phyloP scores from a whole-genome alignment of 805 yeast genomes.

The Vanderwaltozyma polyspora region DNA sequence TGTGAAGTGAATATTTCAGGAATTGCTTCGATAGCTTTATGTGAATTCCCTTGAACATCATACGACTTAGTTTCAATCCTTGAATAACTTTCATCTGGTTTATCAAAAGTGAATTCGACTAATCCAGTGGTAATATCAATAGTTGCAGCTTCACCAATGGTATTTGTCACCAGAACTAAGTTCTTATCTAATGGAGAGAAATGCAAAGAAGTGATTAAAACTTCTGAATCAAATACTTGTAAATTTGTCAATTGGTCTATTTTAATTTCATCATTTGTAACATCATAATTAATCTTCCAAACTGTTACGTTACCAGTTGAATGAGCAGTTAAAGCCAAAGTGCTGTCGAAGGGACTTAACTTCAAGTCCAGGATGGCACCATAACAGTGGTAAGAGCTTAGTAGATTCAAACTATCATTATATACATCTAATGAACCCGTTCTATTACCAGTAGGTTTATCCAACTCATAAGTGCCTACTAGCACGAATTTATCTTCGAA shows the following conservation, averaged over 20 bases:
- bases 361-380: slow-evolving; percentile 75
- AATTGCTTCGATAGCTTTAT: not conserved
- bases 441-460: slow-evolving; percentile 45
- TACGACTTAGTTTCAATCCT: slow-evolving; percentile 4
- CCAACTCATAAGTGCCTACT: slow-evolving; percentile 73
- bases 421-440: slow-evolving; percentile 51
- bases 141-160: slow-evolving; percentile 49
- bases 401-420: slow-evolving; percentile 13
- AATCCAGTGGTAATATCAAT: slow-evolving; percentile 11
- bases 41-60: slow-evolving; percentile 11
- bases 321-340: slow-evolving; percentile 51
- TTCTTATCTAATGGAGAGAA: slow-evolving; percentile 36
- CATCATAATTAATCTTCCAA: slow-evolving; percentile 38
- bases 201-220: slow-evolving; percentile 53
- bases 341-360: slow-evolving; percentile 42
- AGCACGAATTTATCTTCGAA: slow-evolving; percentile 39
- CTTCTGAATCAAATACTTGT: slow-evolving; percentile 38
- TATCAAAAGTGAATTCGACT: not conserved
- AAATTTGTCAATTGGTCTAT: slow-evolving; percentile 24
- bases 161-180: slow-evolving; percentile 45
- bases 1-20: slow-evolving; percentile 22
- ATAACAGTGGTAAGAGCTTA: slow-evolving; percentile 28
- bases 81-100: slow-evolving; percentile 4
- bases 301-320: slow-evolving; percentile 64
- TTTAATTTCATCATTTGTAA: slow-evolving; percentile 6